Base-by-base conservation (phyloP, 805 yeast genomes). In the Cephaloascus fragrans region DNA sequence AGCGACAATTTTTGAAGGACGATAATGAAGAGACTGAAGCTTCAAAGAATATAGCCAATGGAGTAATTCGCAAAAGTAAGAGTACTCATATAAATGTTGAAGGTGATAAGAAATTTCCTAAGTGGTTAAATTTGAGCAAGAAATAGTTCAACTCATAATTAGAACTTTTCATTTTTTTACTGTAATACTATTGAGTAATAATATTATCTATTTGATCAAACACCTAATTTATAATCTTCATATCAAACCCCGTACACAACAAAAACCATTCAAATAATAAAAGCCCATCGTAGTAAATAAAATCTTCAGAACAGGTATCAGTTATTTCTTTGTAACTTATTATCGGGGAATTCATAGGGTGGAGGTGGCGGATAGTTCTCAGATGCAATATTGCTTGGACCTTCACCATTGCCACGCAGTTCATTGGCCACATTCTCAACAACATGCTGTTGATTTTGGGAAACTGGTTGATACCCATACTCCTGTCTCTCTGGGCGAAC, bases 61-160 rank as follows among this genome's bases (percentile, higher is more conserved):
- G 28, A 23, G 28, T 12, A 12, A 8, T 23, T 12, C 6, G 12
- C 10, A 23, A 23, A 8, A 23, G 6, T 23, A 12, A 12, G 6
- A 12, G 28, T 23, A 8, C 28, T 23, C n/a, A n/a, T n/a, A n/a
- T n/a, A 28, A 3, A 23, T 15, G 32, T 2, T 16, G 10, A 12
- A 14, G 23, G 8, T 31, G 49, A 41, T 5, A 53, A 54, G 38
- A 57, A 59, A 37, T 41, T 59, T 2, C 69, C 71, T 10, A 64
- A 59, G 39, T 65, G 70, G 67, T 46, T 67, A 35, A 64, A 58
- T 39, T 36, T 64, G 18, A 56, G 67, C 16, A 66, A 64, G 41
- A 61, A 60, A 43, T 61, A 45, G 41, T 32, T 18, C 29, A 38
- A 23, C 12, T n/a, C n/a, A n/a, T n/a, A n/a, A n/a, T n/a, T n/a